Evolutionary conservation across 2,329 filamentous ascomycete species (phyloP).

Genomic region (Aaosphaeria pasadenensis): DNA sequence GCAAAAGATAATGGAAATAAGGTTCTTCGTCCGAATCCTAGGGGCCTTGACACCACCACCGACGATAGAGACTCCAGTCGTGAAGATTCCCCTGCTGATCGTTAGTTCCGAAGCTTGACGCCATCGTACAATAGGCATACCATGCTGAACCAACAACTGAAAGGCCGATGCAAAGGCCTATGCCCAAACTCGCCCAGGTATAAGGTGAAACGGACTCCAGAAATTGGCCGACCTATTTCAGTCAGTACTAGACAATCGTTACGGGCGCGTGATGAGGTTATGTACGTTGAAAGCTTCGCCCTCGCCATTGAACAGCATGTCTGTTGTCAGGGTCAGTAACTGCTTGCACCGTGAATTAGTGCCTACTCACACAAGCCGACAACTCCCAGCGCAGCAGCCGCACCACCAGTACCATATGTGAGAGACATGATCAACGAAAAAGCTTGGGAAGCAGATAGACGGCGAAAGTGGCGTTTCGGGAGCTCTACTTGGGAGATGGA

Average conservation of each 20-base stretch:
- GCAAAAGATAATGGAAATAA: slow-evolving; percentile 99
- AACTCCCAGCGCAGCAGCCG: slow-evolving; percentile 65
- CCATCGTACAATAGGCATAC: slow-evolving; percentile 50
- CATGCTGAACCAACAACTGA: slow-evolving; percentile 97
- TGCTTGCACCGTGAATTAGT: slow-evolving; percentile 12
- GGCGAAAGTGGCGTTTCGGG: slow-evolving; percentile 18
- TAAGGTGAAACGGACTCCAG: slow-evolving; percentile 92
- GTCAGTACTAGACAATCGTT: neutral
- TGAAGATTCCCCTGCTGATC: slow-evolving; percentile 84
- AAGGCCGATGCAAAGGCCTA: slow-evolving; percentile 89
- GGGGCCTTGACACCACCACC: slow-evolving; percentile 96
- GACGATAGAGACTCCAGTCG: slow-evolving; percentile 95
- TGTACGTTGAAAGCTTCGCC: slow-evolving; percentile 93
- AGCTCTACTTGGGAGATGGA: slow-evolving; percentile 24
- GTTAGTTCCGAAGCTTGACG: slow-evolving; percentile 11
- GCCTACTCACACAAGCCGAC: slow-evolving; percentile 72
- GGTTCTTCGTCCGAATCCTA: slow-evolving; percentile 97
- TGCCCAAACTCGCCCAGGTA: slow-evolving; percentile 87
- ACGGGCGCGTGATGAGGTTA: slow-evolving; percentile 1
- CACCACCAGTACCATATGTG: slow-evolving; percentile 66
- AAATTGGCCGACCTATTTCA: slow-evolving; percentile 76
- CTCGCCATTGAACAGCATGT: slow-evolving; percentile 97
- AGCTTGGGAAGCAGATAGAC: slow-evolving; percentile 16
- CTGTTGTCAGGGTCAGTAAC: slow-evolving; percentile 50
- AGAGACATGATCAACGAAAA: slow-evolving; percentile 61